Base-by-base conservation (phyloP, 2,329 filamentous ascomycete species). In the Alternaria gansuensis region DNA sequence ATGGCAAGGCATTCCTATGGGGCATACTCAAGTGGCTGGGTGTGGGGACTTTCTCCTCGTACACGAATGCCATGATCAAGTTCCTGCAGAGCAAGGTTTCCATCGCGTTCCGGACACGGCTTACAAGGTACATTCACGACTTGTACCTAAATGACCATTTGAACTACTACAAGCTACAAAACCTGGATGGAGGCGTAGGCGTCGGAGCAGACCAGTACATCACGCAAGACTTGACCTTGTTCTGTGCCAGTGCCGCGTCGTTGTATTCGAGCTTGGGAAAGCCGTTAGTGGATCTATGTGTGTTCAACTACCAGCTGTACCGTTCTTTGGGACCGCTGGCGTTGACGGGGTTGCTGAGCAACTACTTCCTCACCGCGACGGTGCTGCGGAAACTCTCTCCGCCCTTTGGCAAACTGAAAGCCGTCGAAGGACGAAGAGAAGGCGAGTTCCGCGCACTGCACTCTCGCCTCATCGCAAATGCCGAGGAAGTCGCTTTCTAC, bases 61-160 rank as follows among this genome's bases (percentile, higher is more conserved):
- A 99, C 74, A 97, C 94, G 50, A 99, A 99, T 77, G 93, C 94
- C 54, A 97, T 96, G 90, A 99, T 99, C 83, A 98, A 98, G 78
- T 99, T 91, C 79, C 85, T 99, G 63, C 94, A 99, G 79, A 94
- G 92, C 50, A 99, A 99, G 81, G 93, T 99, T 53, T 97, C 94
- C 6, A 99, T 99, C 66, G 94, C 96, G 33, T 99, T 99, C 84
- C 89, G 95, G 40, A 99, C 95, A 4, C 88, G 95, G 10, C 84
- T 99, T 13, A 99, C 95, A 2, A 85, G 95, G 68, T 99, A 99
- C 76, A 97, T 99, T 53, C 95, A 99, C 78, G 95, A 99, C 72
- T 82, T 99, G 8, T 99, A 99, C 72, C 85, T 99, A 14, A 97
- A 96, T 75, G 90, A 96, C 56, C 93, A 95, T 68, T 86, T 97